Evolutionary conservation across 192 early-diverging fungal species (phyloP).

Genomic region (Entrophospora sp.): DNA sequence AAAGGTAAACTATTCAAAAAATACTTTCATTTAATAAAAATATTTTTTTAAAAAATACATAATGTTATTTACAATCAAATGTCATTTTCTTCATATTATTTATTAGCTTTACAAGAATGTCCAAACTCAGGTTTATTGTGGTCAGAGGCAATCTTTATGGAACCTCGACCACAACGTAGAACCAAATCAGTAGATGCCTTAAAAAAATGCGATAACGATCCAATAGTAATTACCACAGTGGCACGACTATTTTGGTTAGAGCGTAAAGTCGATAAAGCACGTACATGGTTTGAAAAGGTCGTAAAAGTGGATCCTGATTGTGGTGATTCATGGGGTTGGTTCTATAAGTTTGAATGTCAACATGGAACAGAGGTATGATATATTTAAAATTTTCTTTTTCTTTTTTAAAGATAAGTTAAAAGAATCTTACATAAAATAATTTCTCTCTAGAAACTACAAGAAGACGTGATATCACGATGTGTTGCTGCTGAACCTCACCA

Average conservation of each 20-base stretch:
- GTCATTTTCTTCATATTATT: background rate
- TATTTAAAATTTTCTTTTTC: background rate
- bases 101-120: slow-evolving; percentile 80
- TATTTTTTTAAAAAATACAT: background rate
- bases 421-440: background rate
- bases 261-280: slow-evolving; percentile 85
- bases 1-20: slow-evolving; percentile 31
- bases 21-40: background rate
- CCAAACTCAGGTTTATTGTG: slow-evolving; percentile 77
- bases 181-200: slow-evolving; percentile 82
- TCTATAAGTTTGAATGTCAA: slow-evolving; percentile 80
- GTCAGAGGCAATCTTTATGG: slow-evolving; percentile 81
- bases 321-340: slow-evolving; percentile 96
- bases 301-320: slow-evolving; percentile 72
- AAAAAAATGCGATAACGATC: slow-evolving; percentile 83
- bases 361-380: slow-evolving; percentile 56
- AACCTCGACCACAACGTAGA: slow-evolving; percentile 79
- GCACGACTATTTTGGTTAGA: slow-evolving; percentile 92
- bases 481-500: slow-evolving; percentile 75
- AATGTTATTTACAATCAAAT: background rate
- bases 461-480: slow-evolving; percentile 59
- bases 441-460: slow-evolving; percentile 28
- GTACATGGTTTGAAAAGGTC: slow-evolving; percentile 85
- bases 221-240: slow-evolving; percentile 67
- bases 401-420: background rate